Percentiles rank a stretch among this genome's conserved stretches.
phyloP scores from a whole-genome alignment of 768 basidiomycete species.

The Leucogyrophana mollusca region DNA sequence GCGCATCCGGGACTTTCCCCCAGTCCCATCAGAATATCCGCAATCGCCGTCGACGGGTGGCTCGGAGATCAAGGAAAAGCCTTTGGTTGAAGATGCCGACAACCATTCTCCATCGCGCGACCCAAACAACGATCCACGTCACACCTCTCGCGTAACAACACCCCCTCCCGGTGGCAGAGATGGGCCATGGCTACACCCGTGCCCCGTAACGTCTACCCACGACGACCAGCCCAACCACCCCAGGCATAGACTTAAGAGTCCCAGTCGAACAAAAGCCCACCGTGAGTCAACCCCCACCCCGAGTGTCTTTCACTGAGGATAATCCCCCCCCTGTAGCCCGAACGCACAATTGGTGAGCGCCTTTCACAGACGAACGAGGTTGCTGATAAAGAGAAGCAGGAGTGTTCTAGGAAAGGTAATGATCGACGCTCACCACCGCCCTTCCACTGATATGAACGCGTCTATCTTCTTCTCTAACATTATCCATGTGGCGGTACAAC shows the following conservation, averaged over 20 bases:
- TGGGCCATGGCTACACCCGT: too few relatives aligned
- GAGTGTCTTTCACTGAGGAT: background rate
- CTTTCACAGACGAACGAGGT: slow-evolving; percentile 46
- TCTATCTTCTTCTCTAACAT: background rate
- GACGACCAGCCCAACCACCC: background rate
- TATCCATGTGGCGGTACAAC: background rate
- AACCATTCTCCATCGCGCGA: too few relatives aligned
- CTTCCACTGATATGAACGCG: background rate
- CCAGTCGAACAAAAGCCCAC: slow-evolving; percentile 29
- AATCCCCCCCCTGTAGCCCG: background rate
- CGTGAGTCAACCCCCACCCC: background rate
- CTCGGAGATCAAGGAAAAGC: too few relatives aligned
- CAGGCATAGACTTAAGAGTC: slow-evolving; percentile 40
- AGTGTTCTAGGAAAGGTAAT: slow-evolving; percentile 43
- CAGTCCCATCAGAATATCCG: too few relatives aligned
- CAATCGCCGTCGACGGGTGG: too few relatives aligned
- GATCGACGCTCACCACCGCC: background rate
- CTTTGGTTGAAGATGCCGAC: too few relatives aligned
- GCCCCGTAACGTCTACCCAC: background rate
- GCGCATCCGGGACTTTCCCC: too few relatives aligned
- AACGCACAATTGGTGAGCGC: slow-evolving; percentile 41
- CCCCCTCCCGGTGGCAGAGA: background rate
- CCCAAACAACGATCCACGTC: background rate
- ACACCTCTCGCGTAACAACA: background rate
- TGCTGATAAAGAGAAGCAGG: slow-evolving; percentile 42